Evolutionary conservation across 2,329 filamentous ascomycete genomes (phyloP), one percentile per base, ranked within the genome.

Genomic region (Scytalidium lignicola): DNA sequence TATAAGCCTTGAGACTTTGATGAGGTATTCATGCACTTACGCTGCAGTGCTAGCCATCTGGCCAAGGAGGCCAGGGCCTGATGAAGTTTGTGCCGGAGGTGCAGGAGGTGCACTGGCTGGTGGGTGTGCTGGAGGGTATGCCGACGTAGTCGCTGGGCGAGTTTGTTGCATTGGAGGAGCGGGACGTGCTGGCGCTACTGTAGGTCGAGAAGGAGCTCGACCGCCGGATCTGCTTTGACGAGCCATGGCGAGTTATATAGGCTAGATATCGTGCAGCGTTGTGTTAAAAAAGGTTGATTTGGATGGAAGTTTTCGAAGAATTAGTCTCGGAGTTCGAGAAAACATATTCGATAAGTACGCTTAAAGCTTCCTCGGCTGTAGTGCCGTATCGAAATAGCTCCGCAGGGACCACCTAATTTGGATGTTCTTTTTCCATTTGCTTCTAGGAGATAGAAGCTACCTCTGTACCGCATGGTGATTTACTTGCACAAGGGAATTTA

Each of bases 31-130:
- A n/a, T 22, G 43, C 44, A 84, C 90, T 75, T 85, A 97, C 92
- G 93, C 93, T 69, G 93, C 93, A 50, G 93, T 99, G 67, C 85
- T 90, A 58, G 93, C 93, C 88, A 99, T 96, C 78, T 97, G 90
- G 51, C 90, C 92, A 61, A 99, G 90, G 10, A 99, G 78, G 56
- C 93, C 92, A 4, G 90, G 85, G 22, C 90, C 88, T 58, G 85
- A 78, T 47, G 74, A 71, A 18, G 44, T 51, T 46, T 59, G 72
- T 53, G 66, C 62, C 55, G 65, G 71, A 46, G 56, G 51, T 44
- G 58, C 54, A 44, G 68, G 64, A 50, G 70, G 67, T 48, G 75
- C 69, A 48, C 80, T 79, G 49, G 74, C 69, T 44, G 76, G 70
- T 53, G 76, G 68, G 47, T 70, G 67, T 51, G 75, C 75, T 45